These are phyloP conservation scores for Botrytis hyacinthi DNA, from an alignment of 2,329 filamentous ascomycete genomes.

Conservation along the genomic window DNA sequence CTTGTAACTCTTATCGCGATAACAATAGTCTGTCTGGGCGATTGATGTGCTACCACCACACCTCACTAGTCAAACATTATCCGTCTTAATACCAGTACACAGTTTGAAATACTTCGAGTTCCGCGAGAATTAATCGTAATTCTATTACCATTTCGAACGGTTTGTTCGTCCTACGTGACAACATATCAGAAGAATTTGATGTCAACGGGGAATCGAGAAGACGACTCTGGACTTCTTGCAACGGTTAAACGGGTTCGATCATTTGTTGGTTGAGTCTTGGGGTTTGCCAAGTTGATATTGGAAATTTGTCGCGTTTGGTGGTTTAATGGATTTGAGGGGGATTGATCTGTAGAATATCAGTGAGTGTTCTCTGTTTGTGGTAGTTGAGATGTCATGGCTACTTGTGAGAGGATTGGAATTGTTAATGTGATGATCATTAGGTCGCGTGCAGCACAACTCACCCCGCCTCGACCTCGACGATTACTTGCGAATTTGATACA, in stretches of 20 bases:
- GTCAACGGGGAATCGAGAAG: neutral
- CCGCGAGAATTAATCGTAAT: neutral
- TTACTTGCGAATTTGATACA: neutral
- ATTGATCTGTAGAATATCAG: neutral
- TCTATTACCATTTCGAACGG: neutral
- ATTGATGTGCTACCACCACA: neutral
- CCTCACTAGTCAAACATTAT: neutral
- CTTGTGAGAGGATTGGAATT: neutral
- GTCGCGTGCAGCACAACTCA: constrained; percentile 15
- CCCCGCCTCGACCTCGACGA: constrained; percentile 8
- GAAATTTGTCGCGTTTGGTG: neutral
- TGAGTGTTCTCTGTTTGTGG: neutral
- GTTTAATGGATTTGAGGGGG: neutral
- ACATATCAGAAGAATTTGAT: neutral
- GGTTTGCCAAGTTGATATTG: neutral
- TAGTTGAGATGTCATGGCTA: neutral
- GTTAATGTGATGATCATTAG: neutral
- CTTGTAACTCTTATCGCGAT: constrained; percentile 12
- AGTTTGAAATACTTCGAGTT: neutral
- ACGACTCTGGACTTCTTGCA: neutral
- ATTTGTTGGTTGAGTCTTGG: neutral
- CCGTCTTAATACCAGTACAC: neutral
- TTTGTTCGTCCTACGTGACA: neutral
- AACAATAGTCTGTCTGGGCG: neutral
- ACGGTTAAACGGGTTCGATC: neutral